phyloP scores from a whole-genome alignment of 192 early-diverging fungal species.

The Podila clonocystis region DNA sequence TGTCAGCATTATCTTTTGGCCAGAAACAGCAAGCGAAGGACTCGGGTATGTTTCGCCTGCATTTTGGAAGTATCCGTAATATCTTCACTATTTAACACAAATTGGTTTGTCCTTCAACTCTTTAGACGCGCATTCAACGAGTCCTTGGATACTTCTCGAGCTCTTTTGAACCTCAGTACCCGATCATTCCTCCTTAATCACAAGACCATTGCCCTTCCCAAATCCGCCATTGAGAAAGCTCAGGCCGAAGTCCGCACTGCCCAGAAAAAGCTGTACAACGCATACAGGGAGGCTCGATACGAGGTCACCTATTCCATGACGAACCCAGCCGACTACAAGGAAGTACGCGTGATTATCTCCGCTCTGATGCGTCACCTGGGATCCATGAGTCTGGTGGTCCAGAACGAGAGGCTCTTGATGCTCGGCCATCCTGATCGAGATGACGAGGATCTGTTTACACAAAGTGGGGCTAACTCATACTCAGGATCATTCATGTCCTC shows the following conservation, averaged over 20 bases:
- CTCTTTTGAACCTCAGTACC: constrained; percentile 35
- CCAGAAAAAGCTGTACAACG: constrained; percentile 44
- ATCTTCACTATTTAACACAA: background rate
- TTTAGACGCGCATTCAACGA: constrained; percentile 46
- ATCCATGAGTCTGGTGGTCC: constrained; percentile 48
- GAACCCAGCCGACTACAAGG: constrained; percentile 48
- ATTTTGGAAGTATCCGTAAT: background rate
- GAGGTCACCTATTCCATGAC: constrained; percentile 44
- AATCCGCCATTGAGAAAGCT: constrained; percentile 40
- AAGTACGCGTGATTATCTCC: constrained; percentile 31
- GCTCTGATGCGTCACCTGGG: constrained; percentile 45
- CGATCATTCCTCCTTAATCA: constrained; percentile 47
- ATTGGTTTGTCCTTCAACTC: background rate
- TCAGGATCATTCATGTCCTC: background rate
- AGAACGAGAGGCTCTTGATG: constrained; percentile 47
- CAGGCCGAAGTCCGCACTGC: constrained; percentile 36
- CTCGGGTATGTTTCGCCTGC: constrained; percentile 42
- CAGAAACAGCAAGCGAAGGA: constrained; percentile 61
- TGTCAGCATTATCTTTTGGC: constrained; percentile 57
- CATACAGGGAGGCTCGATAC: constrained; percentile 44
- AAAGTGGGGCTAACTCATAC: constrained; percentile 20
- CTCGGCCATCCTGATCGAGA: constrained; percentile 35
- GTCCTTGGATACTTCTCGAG: constrained; percentile 35
- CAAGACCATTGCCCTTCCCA: constrained; percentile 47
- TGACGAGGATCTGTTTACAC: constrained; percentile 30